These are phyloP conservation scores for Nemania sp. DNA, from an alignment of 2,329 filamentous ascomycete genomes.

Conservation along the genomic window DNA sequence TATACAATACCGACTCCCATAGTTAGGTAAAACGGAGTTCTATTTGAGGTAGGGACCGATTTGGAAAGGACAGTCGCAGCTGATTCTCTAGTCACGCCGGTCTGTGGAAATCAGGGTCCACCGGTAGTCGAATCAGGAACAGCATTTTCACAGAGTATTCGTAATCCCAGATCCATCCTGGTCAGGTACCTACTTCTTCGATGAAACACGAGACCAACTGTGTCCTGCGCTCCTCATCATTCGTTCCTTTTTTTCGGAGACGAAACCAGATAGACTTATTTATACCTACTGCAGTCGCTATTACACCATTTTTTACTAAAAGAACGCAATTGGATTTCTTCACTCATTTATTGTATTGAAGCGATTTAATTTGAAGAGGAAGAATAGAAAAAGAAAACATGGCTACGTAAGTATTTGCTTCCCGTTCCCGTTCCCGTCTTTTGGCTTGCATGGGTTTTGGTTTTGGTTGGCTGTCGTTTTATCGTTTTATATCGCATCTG, in stretches of 20 bases:
- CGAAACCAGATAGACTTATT: not conserved
- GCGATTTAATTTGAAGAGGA: not conserved
- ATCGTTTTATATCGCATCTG: not conserved
- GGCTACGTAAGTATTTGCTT: constrained; percentile 49
- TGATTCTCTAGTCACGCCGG: not conserved
- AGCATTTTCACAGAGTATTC: not conserved
- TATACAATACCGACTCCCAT: constrained; percentile 3
- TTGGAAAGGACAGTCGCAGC: not conserved
- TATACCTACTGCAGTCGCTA: no score
- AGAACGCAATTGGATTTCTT: not conserved
- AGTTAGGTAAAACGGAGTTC: constrained; percentile 30
- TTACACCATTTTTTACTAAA: not conserved
- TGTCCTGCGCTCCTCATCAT: not conserved
- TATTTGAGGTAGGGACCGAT: constrained; percentile 31
- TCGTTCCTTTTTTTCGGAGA: not conserved
- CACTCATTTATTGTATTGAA: not conserved
- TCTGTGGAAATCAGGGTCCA: constrained; percentile 16
- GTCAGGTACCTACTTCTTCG: not conserved
- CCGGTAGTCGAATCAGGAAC: constrained; percentile 15
- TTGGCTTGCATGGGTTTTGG: constrained; percentile 1
- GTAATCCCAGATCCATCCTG: not conserved
- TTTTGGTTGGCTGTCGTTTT: not conserved
- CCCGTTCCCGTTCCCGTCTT: not conserved
- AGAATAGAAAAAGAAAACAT: constrained; percentile 38
- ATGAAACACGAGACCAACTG: not conserved